Conservation (phyloP, 1,139 yeast species). For the Sugiyamaella sp. region DNA sequence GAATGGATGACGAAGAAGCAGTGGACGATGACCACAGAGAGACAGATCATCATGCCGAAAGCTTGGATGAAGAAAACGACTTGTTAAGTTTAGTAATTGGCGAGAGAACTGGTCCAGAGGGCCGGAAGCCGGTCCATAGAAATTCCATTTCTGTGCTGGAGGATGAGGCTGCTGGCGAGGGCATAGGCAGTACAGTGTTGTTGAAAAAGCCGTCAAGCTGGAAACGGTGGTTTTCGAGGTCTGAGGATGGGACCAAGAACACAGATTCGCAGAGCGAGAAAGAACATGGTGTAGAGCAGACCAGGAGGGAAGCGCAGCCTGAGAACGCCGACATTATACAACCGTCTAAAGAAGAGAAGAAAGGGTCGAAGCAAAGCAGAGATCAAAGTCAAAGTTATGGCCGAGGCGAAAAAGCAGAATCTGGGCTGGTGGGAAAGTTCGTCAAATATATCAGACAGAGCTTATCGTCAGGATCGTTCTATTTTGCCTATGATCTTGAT, state of each 20-base stretch:
- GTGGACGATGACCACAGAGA: conserved; percentile 4
- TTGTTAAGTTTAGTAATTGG: conserved; percentile 3
- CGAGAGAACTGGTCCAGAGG: neutral
- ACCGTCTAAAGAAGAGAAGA: neutral
- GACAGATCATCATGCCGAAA: too few species aligned
- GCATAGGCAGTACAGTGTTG: conserved; percentile 8
- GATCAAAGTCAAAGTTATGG: too few species aligned
- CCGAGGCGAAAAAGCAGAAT: neutral
- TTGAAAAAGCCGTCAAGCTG: conserved; percentile 20
- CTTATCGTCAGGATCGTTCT: conserved; percentile 29
- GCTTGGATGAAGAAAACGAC: conserved; percentile 14
- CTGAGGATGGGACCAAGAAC: too few species aligned
- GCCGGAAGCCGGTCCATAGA: neutral
- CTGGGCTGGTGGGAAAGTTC: conserved; percentile 27
- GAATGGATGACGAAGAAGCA: neutral
- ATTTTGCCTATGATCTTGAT: conserved; percentile 34
- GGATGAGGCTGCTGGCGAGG: conserved; percentile 14
- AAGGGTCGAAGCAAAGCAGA: neutral
- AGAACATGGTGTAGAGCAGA: neutral
- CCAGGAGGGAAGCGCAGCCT: neutral
- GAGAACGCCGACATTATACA: too few species aligned
- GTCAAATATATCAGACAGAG: conserved; percentile 20
- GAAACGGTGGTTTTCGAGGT: conserved; percentile 22
- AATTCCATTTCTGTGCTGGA: conserved; percentile 10
- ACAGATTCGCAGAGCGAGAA: too few species aligned